Evolutionary conservation across 345 rosid species (phyloP).

Genomic region (Dimocarpus longan): DNA sequence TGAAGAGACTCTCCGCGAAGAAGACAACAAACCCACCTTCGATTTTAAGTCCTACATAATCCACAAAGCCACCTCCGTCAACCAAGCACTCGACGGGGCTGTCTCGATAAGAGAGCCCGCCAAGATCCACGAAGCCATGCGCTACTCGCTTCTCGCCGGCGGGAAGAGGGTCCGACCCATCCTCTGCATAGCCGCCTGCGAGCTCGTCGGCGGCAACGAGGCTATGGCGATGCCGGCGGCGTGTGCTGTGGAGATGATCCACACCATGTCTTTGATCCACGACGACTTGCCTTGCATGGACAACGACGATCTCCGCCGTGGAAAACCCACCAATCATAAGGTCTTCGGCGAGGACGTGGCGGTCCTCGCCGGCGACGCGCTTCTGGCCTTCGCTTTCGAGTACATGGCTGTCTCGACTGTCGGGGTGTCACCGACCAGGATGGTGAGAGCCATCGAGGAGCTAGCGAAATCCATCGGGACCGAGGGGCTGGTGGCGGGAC

Average conservation of each 20-base stretch:
- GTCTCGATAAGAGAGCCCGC: constrained; percentile 64
- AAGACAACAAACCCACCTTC: constrained; percentile 46
- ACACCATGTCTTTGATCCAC: constrained; percentile 93
- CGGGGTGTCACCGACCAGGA: constrained; percentile 48
- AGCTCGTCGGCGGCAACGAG: constrained; percentile 75
- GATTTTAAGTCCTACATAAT: constrained; percentile 83
- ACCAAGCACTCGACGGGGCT: constrained; percentile 68
- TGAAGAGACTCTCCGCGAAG: constrained; percentile 38
- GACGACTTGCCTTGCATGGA: constrained; percentile 98
- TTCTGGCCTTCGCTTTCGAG: constrained; percentile 76
- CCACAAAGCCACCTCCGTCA: constrained; percentile 57
- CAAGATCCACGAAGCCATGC: constrained; percentile 92
- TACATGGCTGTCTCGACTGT: constrained; percentile 60
- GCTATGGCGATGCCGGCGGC: constrained; percentile 80
- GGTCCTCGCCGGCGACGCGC: constrained; percentile 89
- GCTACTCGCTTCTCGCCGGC: constrained; percentile 88
- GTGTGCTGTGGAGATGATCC: constrained; percentile 92
- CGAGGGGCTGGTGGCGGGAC: constrained; percentile 85
- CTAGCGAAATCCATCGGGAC: constrained; percentile 68
- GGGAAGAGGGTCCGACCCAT: constrained; percentile 85
- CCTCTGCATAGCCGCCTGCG: constrained; percentile 86
- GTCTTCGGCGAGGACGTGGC: constrained; percentile 85
- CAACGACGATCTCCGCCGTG: constrained; percentile 93
- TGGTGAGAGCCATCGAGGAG: constrained; percentile 66
- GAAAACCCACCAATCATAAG: constrained; percentile 88